Percentiles rank a stretch among this genome's conserved stretches.
These are phyloP conservation scores for Mucor saturninus DNA, from an alignment of 371 early-diverging fungal genomes.

Conservation along the genomic window DNA sequence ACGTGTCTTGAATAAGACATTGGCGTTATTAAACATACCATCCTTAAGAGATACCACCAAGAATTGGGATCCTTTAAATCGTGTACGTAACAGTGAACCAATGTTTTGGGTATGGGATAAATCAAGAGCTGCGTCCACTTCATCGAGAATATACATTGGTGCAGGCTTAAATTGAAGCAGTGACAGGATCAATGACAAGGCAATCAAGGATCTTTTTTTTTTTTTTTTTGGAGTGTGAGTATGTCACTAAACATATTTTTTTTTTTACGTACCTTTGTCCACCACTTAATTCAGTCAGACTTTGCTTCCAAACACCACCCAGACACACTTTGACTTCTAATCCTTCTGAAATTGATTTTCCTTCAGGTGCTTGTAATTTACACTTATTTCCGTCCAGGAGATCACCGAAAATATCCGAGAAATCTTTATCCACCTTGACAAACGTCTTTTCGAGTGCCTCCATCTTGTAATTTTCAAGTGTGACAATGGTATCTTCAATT, in stretches of 20 bases:
- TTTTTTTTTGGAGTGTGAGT: conserved; percentile 32
- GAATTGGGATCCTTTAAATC: conserved; percentile 99
- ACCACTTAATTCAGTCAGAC: conserved; percentile 97
- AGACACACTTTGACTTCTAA: conserved; percentile 95
- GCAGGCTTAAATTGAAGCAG: conserved; percentile 99
- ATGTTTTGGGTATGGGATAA: conserved; percentile 99
- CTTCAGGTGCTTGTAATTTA: conserved; percentile 85
- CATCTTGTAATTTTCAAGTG: conserved; percentile 88
- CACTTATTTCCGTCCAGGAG: conserved; percentile 92
- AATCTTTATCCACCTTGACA: conserved; percentile 91
- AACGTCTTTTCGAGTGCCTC: conserved; percentile 91
- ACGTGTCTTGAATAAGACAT: conserved; percentile 94
- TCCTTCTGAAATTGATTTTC: conserved; percentile 82
- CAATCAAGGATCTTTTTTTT: conserved; percentile 86
- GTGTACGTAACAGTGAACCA: conserved; percentile 93
- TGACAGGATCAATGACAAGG: conserved; percentile 96
- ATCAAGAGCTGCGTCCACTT: conserved; percentile 99
- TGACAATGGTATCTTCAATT: conserved; percentile 91
- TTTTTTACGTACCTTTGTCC: conserved; percentile 84
- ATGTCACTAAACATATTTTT: neutral
- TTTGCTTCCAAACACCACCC: conserved; percentile 98
- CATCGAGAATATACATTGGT: conserved; percentile 99
- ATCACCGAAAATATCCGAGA: conserved; percentile 95
- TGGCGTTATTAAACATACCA: conserved; percentile 99
- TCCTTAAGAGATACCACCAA: conserved; percentile 99